Conservation (phyloP, 257 asterid species). For the Ilex asprella region DNA sequence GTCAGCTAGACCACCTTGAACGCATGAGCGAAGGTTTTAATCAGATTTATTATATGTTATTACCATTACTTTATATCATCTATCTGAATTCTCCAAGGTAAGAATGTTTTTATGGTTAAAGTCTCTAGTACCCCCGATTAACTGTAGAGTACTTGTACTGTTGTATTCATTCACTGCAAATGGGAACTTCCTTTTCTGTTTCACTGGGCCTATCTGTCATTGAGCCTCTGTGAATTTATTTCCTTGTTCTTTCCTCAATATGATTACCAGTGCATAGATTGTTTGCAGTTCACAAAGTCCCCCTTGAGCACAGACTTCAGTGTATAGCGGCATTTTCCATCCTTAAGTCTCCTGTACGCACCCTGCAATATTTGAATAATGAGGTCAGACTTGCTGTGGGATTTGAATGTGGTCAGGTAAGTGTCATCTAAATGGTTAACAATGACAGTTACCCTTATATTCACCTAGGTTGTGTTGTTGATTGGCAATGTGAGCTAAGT, state of each 20-base stretch:
- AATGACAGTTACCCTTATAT: background rate
- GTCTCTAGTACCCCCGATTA: no score
- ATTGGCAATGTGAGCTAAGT: background rate
- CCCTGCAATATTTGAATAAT: slow-evolving; percentile 47
- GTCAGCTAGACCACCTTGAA: no score
- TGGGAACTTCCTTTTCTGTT: background rate
- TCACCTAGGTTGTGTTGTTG: background rate
- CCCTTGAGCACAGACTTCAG: slow-evolving; percentile 31
- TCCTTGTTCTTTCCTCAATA: slow-evolving; percentile 16
- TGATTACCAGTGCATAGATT: slow-evolving; percentile 17
- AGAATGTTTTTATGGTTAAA: no score
- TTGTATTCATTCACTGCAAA: background rate
- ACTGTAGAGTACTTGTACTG: background rate
- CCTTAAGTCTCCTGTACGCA: slow-evolving; percentile 61
- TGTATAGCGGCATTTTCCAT: slow-evolving; percentile 53
- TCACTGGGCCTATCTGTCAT: slow-evolving; percentile 10
- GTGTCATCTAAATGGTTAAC: background rate
- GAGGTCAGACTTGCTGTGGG: slow-evolving; percentile 75
- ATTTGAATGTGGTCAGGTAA: slow-evolving; percentile 74
- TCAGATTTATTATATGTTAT: no score
- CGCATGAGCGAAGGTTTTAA: no score
- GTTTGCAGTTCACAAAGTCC: slow-evolving; percentile 52
- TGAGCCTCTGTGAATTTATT: slow-evolving; percentile 9
- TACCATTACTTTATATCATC: no score
- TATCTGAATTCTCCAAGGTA: no score